These are phyloP conservation scores for Microbotryum saponariae DNA, from an alignment of 1,284 basidiomycete genomes.

Conservation along the genomic window DNA sequence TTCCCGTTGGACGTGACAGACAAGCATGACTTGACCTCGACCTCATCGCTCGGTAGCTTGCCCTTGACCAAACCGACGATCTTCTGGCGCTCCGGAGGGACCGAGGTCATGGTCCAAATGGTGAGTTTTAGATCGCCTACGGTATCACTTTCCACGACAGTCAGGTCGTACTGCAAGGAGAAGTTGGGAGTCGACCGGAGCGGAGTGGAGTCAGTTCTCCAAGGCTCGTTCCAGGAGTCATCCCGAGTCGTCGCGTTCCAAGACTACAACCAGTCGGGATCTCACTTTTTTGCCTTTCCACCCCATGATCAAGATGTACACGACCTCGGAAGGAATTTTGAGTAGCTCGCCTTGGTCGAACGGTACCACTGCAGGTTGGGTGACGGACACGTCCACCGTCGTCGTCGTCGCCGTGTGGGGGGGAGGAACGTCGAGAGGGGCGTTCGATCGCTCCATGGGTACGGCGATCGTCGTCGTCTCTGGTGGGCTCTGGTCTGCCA, in stretches of 20 bases:
- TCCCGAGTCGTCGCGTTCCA: too few relatives aligned
- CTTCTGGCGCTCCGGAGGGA: slow-evolving; percentile 81
- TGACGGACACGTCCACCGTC: background rate
- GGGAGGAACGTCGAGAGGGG: background rate
- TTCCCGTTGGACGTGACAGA: slow-evolving; percentile 49
- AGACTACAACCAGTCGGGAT: too few relatives aligned
- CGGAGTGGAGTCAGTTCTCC: too few relatives aligned
- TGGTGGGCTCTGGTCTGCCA: background rate
- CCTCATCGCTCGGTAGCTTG: slow-evolving; percentile 68
- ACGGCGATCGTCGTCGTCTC: background rate
- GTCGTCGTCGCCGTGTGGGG: background rate
- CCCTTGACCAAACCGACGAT: slow-evolving; percentile 77
- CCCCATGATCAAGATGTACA: slow-evolving; percentile 8
- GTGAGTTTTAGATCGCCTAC: slow-evolving; percentile 35
- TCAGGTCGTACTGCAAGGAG: slow-evolving; percentile 1
- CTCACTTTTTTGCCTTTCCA: slow-evolving; percentile 5
- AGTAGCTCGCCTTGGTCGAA: background rate
- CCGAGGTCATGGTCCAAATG: slow-evolving; percentile 63
- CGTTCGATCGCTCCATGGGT: too few relatives aligned
- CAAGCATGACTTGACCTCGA: slow-evolving; percentile 44
- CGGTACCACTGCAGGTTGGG: background rate
- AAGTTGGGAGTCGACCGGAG: too few relatives aligned
- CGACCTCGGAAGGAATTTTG: slow-evolving; percentile 8
- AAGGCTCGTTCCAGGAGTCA: too few relatives aligned
- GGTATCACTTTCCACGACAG: slow-evolving; percentile 13